phyloP scores from a whole-genome alignment of 495 filamentous ascomycete genomes.

The Cudoniella acicularis region DNA sequence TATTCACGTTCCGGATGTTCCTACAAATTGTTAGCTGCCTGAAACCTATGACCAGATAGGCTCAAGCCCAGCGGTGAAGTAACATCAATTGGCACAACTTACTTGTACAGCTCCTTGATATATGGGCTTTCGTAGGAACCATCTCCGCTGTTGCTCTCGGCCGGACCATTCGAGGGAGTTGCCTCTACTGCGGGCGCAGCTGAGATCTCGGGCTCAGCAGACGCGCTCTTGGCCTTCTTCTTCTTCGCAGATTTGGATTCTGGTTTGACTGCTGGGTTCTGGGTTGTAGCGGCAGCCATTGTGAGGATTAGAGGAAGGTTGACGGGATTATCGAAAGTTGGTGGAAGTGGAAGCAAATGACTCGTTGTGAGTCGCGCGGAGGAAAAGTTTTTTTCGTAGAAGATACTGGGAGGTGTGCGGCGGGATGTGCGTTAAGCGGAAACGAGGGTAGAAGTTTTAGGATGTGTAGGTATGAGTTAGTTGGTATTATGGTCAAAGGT shows the following conservation, averaged over 20 bases:
- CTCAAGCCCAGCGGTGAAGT: neutral
- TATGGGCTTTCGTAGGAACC: slow-evolving; percentile 64
- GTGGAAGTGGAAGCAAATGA: neutral
- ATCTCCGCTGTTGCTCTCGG: slow-evolving; percentile 46
- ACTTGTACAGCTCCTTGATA: slow-evolving; percentile 86
- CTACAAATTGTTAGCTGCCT: slow-evolving; percentile 42
- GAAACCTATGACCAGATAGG: neutral
- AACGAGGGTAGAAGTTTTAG: neutral
- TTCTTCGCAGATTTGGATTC: slow-evolving; percentile 70
- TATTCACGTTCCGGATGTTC: slow-evolving; percentile 78
- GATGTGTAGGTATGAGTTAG: neutral
- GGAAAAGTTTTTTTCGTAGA: slow-evolving; percentile 1
- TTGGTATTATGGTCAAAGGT: neutral
- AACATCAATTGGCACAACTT: slow-evolving; percentile 27
- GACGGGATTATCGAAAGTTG: neutral
- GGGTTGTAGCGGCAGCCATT: slow-evolving; percentile 48
- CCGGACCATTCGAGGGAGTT: slow-evolving; percentile 27
- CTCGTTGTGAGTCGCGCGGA: neutral
- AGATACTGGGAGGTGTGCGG: neutral
- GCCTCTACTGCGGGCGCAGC: slow-evolving; percentile 37
- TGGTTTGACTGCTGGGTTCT: slow-evolving; percentile 44
- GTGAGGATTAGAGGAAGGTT: slow-evolving; percentile 6
- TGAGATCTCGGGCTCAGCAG: slow-evolving; percentile 43
- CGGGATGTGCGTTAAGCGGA: neutral
- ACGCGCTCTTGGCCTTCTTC: slow-evolving; percentile 63